phyloP scores from a whole-genome alignment of 2,329 filamentous ascomycete genomes.

The Basipetospora chlamydospora region DNA sequence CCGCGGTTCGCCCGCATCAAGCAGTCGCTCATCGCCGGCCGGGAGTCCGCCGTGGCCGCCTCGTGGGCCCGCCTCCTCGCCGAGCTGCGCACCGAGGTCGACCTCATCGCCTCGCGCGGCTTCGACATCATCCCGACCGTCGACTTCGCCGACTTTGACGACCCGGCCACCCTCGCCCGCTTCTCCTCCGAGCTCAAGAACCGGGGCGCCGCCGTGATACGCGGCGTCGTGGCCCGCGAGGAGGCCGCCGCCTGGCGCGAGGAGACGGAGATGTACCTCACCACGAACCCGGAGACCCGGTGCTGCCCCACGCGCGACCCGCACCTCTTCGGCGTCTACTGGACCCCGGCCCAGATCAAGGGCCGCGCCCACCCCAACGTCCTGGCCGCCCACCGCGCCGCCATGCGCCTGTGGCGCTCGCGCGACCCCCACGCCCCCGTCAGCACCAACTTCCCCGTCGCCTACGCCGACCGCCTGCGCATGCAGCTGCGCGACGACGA shows the following conservation, averaged over 20 bases:
- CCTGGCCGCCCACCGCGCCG: constrained; percentile 28
- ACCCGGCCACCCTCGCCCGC: constrained; percentile 11
- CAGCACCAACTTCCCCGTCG: constrained; percentile 30
- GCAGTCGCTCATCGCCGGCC: constrained; percentile 20
- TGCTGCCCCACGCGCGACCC: constrained; percentile 14
- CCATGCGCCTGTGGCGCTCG: constrained; percentile 36
- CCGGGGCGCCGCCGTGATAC: constrained; percentile 18
- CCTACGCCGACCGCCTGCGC: constrained; percentile 46
- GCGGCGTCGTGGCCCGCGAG: constrained; percentile 16
- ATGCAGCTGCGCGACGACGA: constrained; percentile 31
- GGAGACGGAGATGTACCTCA: constrained; percentile 36
- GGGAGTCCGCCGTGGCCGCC: constrained; percentile 20
- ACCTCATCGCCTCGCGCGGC: constrained; percentile 18
- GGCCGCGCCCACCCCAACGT: constrained; percentile 24
- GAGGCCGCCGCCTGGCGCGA: constrained; percentile 29
- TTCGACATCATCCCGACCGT: constrained; percentile 25
- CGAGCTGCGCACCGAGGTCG: constrained; percentile 21
- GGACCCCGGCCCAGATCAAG: constrained; percentile 24
- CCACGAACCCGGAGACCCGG: constrained; percentile 28
- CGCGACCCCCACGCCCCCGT: constrained; percentile 29
- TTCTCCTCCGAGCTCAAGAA: constrained; percentile 16
- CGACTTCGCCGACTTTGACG: constrained; percentile 22
- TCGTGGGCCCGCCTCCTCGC: constrained; percentile 25
- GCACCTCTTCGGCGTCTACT: constrained; percentile 23
- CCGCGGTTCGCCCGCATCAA: constrained; percentile 17